These are phyloP conservation scores for Orbilia oligospora DNA, from an alignment of 2,329 filamentous ascomycete genomes.

Conservation along the genomic window DNA sequence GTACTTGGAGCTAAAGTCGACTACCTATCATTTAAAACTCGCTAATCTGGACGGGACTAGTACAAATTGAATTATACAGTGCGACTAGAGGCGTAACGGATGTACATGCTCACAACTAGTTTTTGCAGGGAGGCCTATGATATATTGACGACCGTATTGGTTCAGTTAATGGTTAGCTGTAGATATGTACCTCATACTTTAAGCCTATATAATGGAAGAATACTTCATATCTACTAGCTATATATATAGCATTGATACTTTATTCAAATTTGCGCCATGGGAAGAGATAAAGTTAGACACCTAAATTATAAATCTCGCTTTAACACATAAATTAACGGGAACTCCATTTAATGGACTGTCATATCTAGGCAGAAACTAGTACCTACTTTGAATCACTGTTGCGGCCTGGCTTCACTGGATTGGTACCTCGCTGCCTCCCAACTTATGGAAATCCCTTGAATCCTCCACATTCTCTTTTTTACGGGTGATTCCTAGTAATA, in stretches of 20 bases:
- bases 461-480: not conserved
- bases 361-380: not conserved
- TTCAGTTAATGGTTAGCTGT: not conserved
- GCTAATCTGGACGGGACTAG: not conserved
- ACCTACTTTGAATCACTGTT: not conserved
- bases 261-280: too few relatives aligned
- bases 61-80: not conserved
- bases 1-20: not conserved
- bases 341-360: not conserved
- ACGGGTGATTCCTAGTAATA: not conserved
- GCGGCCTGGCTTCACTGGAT: not conserved
- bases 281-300: too few relatives aligned
- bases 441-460: too few relatives aligned
- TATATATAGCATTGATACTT: too few relatives aligned
- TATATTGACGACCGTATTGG: not conserved
- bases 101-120: too few relatives aligned
- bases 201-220: too few relatives aligned
- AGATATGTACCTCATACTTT: too few relatives aligned
- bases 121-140: too few relatives aligned
- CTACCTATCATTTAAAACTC: not conserved
- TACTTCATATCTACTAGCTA: too few relatives aligned
- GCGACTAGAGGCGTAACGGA: too few relatives aligned
- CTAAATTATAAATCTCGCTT: too few relatives aligned
- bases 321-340: not conserved
- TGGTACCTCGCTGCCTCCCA: not conserved